phyloP scores from a whole-genome alignment of 2,329 filamentous ascomycete species.

The Fusarium chuoi region DNA sequence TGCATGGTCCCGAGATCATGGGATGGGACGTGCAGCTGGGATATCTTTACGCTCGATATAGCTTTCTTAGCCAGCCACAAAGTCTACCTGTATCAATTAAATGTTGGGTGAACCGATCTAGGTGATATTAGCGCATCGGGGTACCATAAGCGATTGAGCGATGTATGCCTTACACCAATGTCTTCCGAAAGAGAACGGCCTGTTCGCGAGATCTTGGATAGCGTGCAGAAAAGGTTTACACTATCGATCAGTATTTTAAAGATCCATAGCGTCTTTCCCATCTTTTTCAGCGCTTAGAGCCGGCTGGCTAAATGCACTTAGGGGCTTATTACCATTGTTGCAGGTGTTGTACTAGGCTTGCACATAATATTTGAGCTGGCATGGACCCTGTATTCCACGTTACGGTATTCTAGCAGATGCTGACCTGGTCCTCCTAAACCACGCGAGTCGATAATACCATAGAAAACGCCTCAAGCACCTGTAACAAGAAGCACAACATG shows the following conservation, averaged over 20 bases:
- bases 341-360: too few relatives aligned
- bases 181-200: not conserved
- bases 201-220: not conserved
- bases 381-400: too few relatives aligned
- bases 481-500: too few relatives aligned
- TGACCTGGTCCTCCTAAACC: too few relatives aligned
- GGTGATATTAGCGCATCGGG: not conserved
- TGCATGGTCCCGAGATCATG: not conserved
- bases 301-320: too few relatives aligned
- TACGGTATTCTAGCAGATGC: too few relatives aligned
- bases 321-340: too few relatives aligned
- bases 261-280: accelerated
- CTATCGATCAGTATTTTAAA: accelerated
- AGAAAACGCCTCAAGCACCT: too few relatives aligned
- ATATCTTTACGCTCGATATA: not conserved
- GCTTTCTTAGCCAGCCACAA: not conserved
- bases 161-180: not conserved
- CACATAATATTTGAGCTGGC: too few relatives aligned
- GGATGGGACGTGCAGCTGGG: not conserved
- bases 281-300: too few relatives aligned
- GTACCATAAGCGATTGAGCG: not conserved
- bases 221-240: accelerated
- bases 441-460: too few relatives aligned
- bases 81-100: accelerated
- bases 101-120: accelerated